phyloP scores from a whole-genome alignment of 768 basidiomycete genomes.

The Tricholoma flavovirens region DNA sequence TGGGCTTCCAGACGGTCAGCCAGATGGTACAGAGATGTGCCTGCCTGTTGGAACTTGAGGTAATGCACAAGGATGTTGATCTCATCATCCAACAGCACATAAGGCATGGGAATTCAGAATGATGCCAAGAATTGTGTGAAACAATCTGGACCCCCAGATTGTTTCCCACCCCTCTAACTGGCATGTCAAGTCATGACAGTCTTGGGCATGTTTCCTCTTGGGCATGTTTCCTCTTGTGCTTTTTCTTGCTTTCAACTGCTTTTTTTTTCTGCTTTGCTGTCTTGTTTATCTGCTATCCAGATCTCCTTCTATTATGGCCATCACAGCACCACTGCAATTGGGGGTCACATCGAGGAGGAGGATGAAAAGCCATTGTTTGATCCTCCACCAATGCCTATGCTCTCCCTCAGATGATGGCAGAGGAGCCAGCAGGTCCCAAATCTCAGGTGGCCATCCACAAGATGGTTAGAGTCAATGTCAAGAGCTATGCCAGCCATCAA shows the following conservation, averaged over 20 bases:
- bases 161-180: neutral
- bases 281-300: too few species aligned
- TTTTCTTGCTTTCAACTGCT: too few species aligned
- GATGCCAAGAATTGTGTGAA: neutral
- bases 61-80: neutral
- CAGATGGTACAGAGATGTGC: neutral
- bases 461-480: conserved; percentile 90
- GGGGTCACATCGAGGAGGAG: too few species aligned
- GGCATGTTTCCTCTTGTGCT: too few species aligned
- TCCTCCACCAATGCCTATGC: conserved; percentile 35
- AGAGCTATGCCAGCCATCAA: conserved; percentile 93
- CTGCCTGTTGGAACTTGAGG: neutral
- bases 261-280: too few species aligned
- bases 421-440: conserved; percentile 58
- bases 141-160: neutral
- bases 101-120: neutral
- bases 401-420: conserved; percentile 30
- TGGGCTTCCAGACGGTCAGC: neutral
- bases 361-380: conserved; percentile 44
- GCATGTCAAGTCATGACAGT: neutral
- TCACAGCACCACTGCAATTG: too few species aligned
- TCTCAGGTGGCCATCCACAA: conserved; percentile 90
- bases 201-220: too few species aligned
- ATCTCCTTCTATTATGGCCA: too few species aligned
- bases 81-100: neutral